phyloP scores from a whole-genome alignment of 768 basidiomycete species.

The Macrolepiota fuliginosa region DNA sequence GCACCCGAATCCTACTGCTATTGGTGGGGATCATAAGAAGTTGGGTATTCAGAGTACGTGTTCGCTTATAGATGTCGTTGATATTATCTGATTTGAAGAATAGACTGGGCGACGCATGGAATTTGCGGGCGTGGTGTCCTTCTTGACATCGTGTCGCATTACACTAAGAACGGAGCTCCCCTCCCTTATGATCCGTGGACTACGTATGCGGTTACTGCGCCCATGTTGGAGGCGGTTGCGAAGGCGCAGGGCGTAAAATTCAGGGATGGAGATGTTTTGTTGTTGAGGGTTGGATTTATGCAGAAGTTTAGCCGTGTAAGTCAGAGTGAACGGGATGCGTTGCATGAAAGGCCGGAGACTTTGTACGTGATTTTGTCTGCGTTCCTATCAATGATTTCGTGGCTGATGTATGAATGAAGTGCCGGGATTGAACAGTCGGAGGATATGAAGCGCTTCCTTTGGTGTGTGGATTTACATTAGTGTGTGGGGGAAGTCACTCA shows the following conservation, averaged over 20 bases:
- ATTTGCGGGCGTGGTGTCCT: conserved; percentile 69
- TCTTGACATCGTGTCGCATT: conserved; percentile 58
- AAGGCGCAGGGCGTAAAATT: conserved; percentile 56
- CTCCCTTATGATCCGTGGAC: conserved; percentile 68
- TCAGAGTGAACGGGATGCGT: conserved; percentile 41
- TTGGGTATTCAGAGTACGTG: conserved; percentile 67
- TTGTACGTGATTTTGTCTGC: conserved; percentile 41
- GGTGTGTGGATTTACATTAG: conserved; percentile 35
- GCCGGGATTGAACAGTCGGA: conserved; percentile 69
- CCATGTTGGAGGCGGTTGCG: conserved; percentile 58
- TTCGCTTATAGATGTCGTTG: not conserved
- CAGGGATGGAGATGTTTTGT: conserved; percentile 56
- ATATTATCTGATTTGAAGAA: not conserved
- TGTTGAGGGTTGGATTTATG: conserved; percentile 62
- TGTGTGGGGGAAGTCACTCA: not conserved
- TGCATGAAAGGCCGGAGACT: conserved; percentile 42
- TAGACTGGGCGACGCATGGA: conserved; percentile 71
- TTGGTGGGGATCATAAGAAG: conserved; percentile 45
- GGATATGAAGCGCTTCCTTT: conserved; percentile 72
- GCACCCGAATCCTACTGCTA: conserved; percentile 45
- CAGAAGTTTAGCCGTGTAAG: conserved; percentile 46
- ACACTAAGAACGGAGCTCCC: conserved; percentile 33
- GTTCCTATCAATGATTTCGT: not conserved
- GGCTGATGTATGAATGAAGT: conserved; percentile 27
- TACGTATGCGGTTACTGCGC: conserved; percentile 47